Evolutionary conservation across 2,329 filamentous ascomycete species (phyloP).

Genomic region (Aspergillus vadensis): DNA sequence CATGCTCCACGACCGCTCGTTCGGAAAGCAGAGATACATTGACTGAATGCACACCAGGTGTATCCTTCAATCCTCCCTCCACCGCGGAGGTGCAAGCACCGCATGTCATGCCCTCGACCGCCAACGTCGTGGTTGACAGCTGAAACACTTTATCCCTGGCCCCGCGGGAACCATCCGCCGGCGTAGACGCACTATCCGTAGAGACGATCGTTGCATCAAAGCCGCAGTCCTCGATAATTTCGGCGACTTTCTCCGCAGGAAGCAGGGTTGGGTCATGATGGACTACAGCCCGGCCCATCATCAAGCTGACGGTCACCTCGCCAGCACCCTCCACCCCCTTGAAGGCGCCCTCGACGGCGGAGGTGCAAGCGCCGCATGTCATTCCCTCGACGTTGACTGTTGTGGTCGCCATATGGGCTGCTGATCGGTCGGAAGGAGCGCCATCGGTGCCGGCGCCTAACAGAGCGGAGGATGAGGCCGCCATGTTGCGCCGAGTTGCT

Average conservation of each 20-base stretch:
- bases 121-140: constrained; percentile 70
- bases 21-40: constrained; percentile 83
- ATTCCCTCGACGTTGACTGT: constrained; percentile 88
- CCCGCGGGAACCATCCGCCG: constrained; percentile 41
- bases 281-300: constrained; percentile 94
- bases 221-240: constrained; percentile 87
- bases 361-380: constrained; percentile 89
- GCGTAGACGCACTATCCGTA: constrained; percentile 68
- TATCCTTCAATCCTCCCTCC: constrained; percentile 75
- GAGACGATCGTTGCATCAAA: constrained; percentile 91
- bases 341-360: constrained; percentile 91
- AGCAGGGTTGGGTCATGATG: constrained; percentile 80
- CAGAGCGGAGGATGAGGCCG: constrained; percentile 22
- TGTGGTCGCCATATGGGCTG: constrained; percentile 78
- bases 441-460: constrained; percentile 21
- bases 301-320: constrained; percentile 85
- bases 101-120: constrained; percentile 87
- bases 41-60: constrained; percentile 72
- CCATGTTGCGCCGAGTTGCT: constrained; percentile 20
- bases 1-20: constrained; percentile 81
- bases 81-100: constrained; percentile 86
- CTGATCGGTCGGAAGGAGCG: constrained; percentile 27
- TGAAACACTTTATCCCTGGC: constrained; percentile 32
- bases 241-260: constrained; percentile 72
- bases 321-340: constrained; percentile 77